Evolutionary conservation across 2,329 filamentous ascomycete genomes (phyloP).

Genomic region (Alternaria triticina): DNA sequence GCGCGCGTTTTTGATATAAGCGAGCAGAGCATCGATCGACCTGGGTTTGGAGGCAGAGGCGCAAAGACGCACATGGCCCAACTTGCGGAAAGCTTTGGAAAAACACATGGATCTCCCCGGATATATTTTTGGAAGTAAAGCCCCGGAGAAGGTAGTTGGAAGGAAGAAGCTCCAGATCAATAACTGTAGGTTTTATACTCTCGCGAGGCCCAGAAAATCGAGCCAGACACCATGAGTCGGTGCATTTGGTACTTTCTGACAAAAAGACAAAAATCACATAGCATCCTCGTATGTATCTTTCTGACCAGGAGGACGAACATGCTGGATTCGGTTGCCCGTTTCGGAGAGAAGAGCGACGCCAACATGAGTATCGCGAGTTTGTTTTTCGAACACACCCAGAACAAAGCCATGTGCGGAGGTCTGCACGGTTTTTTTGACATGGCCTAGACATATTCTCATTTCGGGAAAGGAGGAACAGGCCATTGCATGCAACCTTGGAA

Average conservation of each 20-base stretch:
- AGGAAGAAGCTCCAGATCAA: neutral
- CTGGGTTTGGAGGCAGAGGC: neutral
- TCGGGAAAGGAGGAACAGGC: neutral
- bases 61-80: neutral
- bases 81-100: neutral
- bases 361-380: neutral
- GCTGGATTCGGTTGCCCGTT: neutral
- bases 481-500: neutral
- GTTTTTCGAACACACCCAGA: neutral
- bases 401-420: rapidly evolving
- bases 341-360: neutral
- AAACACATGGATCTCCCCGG: neutral
- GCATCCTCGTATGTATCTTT: neutral
- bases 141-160: neutral
- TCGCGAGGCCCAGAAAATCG: neutral
- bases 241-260: no score
- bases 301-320: neutral
- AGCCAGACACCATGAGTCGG: neutral
- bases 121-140: neutral
- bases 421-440: neutral
- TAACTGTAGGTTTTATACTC: rapidly evolving
- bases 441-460: neutral
- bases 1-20: no score
- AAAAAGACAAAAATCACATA: no score
- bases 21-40: no score